Evolutionary conservation across 2,329 filamentous ascomycete species (phyloP).

Genomic region (Clonostachys chloroleuca): DNA sequence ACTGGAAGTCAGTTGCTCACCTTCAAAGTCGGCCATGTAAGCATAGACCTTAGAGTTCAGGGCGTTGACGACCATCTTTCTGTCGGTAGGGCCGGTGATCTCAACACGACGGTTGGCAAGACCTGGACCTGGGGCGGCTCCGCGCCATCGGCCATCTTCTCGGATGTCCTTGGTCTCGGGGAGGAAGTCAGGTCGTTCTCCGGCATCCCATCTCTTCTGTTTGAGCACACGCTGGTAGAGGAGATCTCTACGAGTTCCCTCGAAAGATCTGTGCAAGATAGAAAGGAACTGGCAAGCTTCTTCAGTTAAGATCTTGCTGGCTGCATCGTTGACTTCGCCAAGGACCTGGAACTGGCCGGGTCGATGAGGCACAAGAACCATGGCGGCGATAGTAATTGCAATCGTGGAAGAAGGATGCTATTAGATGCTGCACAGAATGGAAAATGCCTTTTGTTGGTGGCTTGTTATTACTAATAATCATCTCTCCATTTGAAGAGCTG

Average conservation of each 20-base stretch:
- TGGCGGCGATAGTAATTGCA: neutral
- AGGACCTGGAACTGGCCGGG: slow-evolving; percentile 20
- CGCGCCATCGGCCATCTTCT: slow-evolving; percentile 82
- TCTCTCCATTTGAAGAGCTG: too few species aligned
- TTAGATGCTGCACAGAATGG: too few species aligned
- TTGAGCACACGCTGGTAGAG: slow-evolving; percentile 73
- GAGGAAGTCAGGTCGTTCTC: slow-evolving; percentile 77
- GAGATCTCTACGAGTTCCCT: slow-evolving; percentile 73
- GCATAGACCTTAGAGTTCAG: slow-evolving; percentile 88
- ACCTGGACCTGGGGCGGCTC: slow-evolving; percentile 77
- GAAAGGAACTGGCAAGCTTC: slow-evolving; percentile 80
- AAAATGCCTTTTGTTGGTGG: too few species aligned
- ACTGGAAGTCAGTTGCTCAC: slow-evolving; percentile 37
- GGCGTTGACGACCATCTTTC: slow-evolving; percentile 93
- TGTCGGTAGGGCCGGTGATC: slow-evolving; percentile 85
- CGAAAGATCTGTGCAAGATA: slow-evolving; percentile 82
- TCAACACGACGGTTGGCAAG: slow-evolving; percentile 82
- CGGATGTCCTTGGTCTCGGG: slow-evolving; percentile 86
- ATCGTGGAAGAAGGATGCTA: neutral
- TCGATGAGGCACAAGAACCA: neutral
- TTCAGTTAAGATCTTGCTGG: slow-evolving; percentile 78
- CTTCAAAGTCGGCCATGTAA: slow-evolving; percentile 94
- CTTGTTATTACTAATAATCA: too few species aligned
- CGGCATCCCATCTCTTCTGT: slow-evolving; percentile 82
- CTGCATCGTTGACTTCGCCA: slow-evolving; percentile 65